These are phyloP conservation scores for Noccaea caerulescens DNA, from an alignment of 345 rosid genomes.

Conservation along the genomic window DNA sequence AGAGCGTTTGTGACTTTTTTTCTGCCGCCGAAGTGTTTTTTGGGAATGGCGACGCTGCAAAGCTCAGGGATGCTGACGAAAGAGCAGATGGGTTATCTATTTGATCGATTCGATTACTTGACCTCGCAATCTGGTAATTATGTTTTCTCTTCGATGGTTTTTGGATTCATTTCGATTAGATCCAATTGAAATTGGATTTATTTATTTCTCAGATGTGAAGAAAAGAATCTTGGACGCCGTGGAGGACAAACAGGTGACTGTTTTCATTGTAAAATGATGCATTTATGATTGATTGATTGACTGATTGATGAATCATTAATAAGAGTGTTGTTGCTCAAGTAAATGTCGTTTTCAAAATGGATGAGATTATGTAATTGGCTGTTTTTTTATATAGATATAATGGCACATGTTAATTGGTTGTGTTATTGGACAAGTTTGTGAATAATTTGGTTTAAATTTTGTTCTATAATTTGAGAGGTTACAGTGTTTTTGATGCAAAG, in stretches of 20 bases:
- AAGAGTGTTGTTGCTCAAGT: not conserved
- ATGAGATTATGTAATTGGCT: not conserved
- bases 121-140: constrained; percentile 63
- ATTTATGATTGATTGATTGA: not conserved
- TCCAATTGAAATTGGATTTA: not conserved
- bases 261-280: not conserved
- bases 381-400: too few relatives aligned
- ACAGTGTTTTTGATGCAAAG: not conserved
- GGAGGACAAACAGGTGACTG: constrained; percentile 66
- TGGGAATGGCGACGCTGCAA: constrained; percentile 44
- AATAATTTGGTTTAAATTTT: not conserved
- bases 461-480: not conserved
- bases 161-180: not conserved
- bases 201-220: constrained; percentile 61
- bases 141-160: not conserved
- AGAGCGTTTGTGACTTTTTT: not conserved
- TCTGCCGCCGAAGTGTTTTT: not conserved
- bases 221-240: constrained; percentile 77
- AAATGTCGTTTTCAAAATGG: constrained; percentile 29
- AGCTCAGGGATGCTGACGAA: constrained; percentile 62
- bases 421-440: too few relatives aligned
- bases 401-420: not conserved
- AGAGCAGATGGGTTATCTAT: constrained; percentile 70
- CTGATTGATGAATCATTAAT: not conserved
- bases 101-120: constrained; percentile 67